phyloP scores from a whole-genome alignment of 495 filamentous ascomycete genomes.

The Rhizodiscina lignyota region DNA sequence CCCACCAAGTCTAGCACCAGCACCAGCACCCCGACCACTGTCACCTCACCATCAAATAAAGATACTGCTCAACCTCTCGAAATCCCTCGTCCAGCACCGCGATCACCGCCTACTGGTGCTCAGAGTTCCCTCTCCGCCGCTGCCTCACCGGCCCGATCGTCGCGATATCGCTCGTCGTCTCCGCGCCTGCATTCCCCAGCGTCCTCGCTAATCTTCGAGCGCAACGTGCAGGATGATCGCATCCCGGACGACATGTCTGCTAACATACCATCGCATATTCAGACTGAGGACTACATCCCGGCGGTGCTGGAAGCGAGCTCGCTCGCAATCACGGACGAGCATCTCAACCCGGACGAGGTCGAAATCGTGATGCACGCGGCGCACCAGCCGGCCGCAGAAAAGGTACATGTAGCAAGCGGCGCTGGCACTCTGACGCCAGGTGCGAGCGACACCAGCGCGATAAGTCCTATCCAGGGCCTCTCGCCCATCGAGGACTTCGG shows the following conservation, averaged over 20 bases:
- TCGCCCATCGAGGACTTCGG: conserved; percentile 40
- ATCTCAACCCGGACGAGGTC: conserved; percentile 61
- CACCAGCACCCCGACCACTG: conserved; percentile 15
- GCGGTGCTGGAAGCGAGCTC: conserved; percentile 78
- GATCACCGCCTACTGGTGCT: no score
- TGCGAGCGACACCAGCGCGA: conserved; percentile 17
- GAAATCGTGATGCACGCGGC: conserved; percentile 73
- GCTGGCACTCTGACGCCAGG: conserved; percentile 15
- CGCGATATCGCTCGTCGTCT: conserved; percentile 21
- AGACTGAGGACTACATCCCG: conserved; percentile 83
- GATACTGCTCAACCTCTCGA: no score
- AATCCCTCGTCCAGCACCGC: no score
- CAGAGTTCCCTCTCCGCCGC: conserved; percentile 37
- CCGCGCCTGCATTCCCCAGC: conserved; percentile 26
- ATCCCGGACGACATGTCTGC: conserved; percentile 45
- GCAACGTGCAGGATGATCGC: conserved; percentile 67
- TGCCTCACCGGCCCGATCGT: conserved; percentile 23
- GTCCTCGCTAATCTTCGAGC: conserved; percentile 80
- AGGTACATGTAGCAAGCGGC: conserved; percentile 32
- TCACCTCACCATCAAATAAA: no score
- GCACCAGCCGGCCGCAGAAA: conserved; percentile 59
- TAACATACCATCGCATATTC: conserved; percentile 73
- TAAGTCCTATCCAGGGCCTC: no score
- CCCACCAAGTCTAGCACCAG: conserved; percentile 7
- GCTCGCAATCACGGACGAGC: conserved; percentile 69